phyloP scores from a whole-genome alignment of 306 rosid species.

The Rosa multiflora region DNA sequence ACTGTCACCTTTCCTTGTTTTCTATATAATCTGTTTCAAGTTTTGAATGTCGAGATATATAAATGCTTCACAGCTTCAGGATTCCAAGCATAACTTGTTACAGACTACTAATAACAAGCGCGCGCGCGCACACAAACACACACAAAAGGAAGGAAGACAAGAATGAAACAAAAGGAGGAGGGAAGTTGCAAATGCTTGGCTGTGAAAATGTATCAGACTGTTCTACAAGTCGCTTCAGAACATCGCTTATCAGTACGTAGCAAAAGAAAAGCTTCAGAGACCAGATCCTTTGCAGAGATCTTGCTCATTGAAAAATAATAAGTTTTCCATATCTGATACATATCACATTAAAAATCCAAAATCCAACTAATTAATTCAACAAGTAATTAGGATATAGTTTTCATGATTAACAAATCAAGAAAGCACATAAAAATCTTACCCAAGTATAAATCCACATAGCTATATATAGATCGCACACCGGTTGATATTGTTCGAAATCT shows the following conservation, averaged over 20 bases:
- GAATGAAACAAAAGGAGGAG: not conserved
- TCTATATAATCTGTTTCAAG: not conserved
- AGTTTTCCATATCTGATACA: not conserved
- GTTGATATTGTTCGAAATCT: not conserved
- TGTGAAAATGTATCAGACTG: not conserved
- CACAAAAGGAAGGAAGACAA: not conserved
- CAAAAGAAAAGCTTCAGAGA: not conserved
- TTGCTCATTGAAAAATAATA: not conserved
- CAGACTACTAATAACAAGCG: not conserved
- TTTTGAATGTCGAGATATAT: not conserved
- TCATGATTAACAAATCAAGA: not conserved
- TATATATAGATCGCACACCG: not conserved
- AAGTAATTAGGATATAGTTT: not conserved
- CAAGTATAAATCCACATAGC: not conserved
- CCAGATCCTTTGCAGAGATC: not conserved
- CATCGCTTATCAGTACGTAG: not conserved
- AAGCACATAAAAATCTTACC: not conserved
- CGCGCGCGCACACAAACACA: not conserved
- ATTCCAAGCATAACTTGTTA: not conserved
- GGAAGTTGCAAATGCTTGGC: not conserved
- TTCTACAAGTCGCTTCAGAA: not conserved
- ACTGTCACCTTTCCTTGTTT: not conserved
- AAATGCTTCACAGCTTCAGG: too few species aligned
- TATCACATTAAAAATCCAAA: not conserved
- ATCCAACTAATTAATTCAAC: not conserved